Conservation (phyloP, 345 rosid species). For the Euphorbia pulcherrima region DNA sequence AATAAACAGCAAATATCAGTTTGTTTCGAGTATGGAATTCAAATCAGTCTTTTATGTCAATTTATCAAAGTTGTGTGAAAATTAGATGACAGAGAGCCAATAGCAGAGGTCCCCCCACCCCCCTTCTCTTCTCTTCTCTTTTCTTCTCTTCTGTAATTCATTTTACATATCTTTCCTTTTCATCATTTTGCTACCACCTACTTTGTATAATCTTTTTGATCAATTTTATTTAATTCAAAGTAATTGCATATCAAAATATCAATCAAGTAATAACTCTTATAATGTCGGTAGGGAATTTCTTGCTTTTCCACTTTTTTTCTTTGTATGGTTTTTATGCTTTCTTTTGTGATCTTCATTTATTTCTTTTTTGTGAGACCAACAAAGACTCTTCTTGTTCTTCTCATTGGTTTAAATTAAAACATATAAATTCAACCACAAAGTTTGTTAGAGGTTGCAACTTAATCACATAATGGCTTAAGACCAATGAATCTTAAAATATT, state of each 20-base stretch:
- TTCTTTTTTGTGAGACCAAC: not conserved
- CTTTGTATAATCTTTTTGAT: not conserved
- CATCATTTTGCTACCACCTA: conserved; percentile 18
- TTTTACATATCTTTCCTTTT: conserved; percentile 17
- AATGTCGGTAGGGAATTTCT: conserved; percentile 11
- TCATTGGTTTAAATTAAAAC: not conserved
- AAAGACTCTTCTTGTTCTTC: conserved; percentile 2
- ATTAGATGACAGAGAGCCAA: conserved; percentile 19
- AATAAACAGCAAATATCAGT: conserved; percentile 2
- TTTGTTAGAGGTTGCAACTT: not conserved
- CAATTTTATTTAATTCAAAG: conserved; percentile 1
- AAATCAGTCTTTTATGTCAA: conserved; percentile 9
- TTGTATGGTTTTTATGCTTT: not conserved
- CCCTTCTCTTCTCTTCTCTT: conserved; percentile 13
- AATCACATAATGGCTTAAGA: not conserved
- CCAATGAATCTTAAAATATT: not conserved
- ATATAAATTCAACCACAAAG: not conserved
- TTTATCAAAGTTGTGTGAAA: conserved; percentile 23
- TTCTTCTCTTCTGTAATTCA: not conserved
- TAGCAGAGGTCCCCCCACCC: conserved; percentile 22
- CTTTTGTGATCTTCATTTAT: conserved; percentile 1
- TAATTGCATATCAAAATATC: not conserved
- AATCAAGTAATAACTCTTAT: not conserved
- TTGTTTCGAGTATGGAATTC: conserved; percentile 6
- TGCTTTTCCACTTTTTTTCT: not conserved